Conservation (phyloP, 257 asterid species). For the Paraleonurus japonicus region DNA sequence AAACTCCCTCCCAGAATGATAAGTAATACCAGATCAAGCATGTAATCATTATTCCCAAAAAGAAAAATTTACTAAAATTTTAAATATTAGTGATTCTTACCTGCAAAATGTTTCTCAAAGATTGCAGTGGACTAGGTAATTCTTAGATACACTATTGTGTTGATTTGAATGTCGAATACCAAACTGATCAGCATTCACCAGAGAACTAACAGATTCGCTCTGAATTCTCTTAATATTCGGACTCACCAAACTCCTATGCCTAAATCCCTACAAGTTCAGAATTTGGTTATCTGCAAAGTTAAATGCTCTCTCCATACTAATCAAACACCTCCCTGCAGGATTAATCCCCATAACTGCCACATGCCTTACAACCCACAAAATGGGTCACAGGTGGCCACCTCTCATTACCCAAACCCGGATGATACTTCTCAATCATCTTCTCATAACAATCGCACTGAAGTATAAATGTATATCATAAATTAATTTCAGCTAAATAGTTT, state of each 20-base stretch:
- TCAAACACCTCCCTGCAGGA: slow-evolving; percentile 85
- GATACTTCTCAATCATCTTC: slow-evolving; percentile 89
- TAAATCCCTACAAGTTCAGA: slow-evolving; percentile 78
- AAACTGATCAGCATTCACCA: slow-evolving; percentile 72
- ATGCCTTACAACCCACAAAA: slow-evolving; percentile 96
- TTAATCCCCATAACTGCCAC: slow-evolving; percentile 95
- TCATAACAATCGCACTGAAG: slow-evolving; percentile 82
- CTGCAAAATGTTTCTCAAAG: slow-evolving; percentile 33
- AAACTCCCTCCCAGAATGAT: not conserved
- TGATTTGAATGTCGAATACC: slow-evolving; percentile 67
- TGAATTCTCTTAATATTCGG: slow-evolving; percentile 85
- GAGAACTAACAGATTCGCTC: slow-evolving; percentile 68
- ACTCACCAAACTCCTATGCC: slow-evolving; percentile 90
- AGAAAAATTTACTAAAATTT: slow-evolving; percentile 11
- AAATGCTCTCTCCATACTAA: slow-evolving; percentile 90
- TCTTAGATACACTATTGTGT: slow-evolving; percentile 37
- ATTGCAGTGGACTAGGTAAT: slow-evolving; percentile 37
- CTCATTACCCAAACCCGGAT: slow-evolving; percentile 88
- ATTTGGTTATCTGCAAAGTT: slow-evolving; percentile 95
- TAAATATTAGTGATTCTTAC: slow-evolving; percentile 32
- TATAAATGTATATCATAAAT: too few species aligned
- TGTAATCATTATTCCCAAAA: not conserved
- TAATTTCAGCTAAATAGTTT: too few species aligned
- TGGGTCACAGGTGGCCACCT: slow-evolving; percentile 98
- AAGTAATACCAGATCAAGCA: slow-evolving; percentile 17